Base-by-base conservation (phyloP, 1,284 basidiomycete species). In the Rhodotorula sp. region DNA sequence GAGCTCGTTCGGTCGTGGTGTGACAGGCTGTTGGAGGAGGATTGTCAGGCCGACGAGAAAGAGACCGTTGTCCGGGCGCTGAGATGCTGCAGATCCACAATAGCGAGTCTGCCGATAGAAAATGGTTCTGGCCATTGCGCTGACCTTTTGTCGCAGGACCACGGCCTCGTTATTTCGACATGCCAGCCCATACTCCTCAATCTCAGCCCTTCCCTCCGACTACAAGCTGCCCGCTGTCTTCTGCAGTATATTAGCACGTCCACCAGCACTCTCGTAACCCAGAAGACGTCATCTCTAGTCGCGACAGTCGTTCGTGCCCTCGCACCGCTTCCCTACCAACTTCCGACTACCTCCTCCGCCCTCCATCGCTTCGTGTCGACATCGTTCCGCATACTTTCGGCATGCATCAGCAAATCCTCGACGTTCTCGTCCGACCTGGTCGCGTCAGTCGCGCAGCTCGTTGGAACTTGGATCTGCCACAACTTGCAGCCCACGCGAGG, bases 371-470 rank as follows among this genome's bases (percentile, higher is more conserved):
- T 73, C 68, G 66, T 59, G 19, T 57, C 63, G 20, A 70, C 67
- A n/a, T 56, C 32, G 8, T 47, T 73, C 24, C 67, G 68, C 11
- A 32, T 73, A 1, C 65, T 73, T 51, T 63, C 13, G 62, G n/a
- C 30, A 6, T 24, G 67, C 53, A 22, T 55, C 17, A 19, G 54
- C 51, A 67, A 66, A 22, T 4, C 63, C 6, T 30, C 60, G 2
- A 27, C 56, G 0, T 29, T 58, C 2, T 7, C 59, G 2, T 5
- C 29, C 20, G 71, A 70, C 8, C 11, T 8, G 2, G 24, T 44
- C 22, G 47, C 48, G 1, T 15, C 30, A 2, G 3, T 64, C 10
- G 53, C 47, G 5, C 15, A 52, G 8, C 5, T 54, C 11, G 32
- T 65, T 0, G 52, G 46, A 2, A 39, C 47, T 22, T 73, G 71